These are phyloP conservation scores for Asterella californica DNA, from an alignment of 225 moss, liverwort and hornwort species.

Conservation along the genomic window DNA sequence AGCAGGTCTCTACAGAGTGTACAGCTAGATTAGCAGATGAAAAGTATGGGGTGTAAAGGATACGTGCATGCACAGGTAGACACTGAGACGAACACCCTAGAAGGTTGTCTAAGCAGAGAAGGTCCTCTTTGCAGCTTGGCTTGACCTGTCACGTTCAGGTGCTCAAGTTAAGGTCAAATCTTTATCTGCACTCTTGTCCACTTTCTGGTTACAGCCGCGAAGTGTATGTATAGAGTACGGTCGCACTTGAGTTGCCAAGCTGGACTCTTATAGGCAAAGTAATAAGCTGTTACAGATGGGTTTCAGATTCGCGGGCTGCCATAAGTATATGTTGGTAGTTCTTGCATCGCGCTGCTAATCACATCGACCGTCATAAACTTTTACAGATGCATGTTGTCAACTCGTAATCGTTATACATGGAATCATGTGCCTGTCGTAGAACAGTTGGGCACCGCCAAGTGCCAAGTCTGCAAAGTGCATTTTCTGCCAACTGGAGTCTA, in stretches of 20 bases:
- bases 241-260: not conserved
- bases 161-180: slow-evolving; percentile 9
- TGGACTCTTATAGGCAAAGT: not conserved
- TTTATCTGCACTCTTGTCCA: not conserved
- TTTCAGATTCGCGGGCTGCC: too few species aligned
- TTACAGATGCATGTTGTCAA: too few species aligned
- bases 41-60: not conserved
- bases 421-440: not conserved
- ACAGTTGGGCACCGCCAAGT: not conserved
- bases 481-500: not conserved
- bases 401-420: not conserved
- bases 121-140: slow-evolving; percentile 8
- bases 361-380: too few species aligned
- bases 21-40: not conserved
- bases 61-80: too few species aligned
- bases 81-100: not conserved
- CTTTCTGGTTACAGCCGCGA: not conserved
- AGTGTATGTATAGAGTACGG: not conserved
- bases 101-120: not conserved
- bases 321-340: too few species aligned
- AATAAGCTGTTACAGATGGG: not conserved
- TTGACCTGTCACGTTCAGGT: slow-evolving; percentile 2
- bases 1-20: not conserved
- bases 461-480: not conserved
- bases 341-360: not conserved